A percentile compares a stretch with the other conserved stretches of the same genome.
Evolutionary conservation across 768 basidiomycete genomes (phyloP).

Genomic region (Termitomyces sp.): DNA sequence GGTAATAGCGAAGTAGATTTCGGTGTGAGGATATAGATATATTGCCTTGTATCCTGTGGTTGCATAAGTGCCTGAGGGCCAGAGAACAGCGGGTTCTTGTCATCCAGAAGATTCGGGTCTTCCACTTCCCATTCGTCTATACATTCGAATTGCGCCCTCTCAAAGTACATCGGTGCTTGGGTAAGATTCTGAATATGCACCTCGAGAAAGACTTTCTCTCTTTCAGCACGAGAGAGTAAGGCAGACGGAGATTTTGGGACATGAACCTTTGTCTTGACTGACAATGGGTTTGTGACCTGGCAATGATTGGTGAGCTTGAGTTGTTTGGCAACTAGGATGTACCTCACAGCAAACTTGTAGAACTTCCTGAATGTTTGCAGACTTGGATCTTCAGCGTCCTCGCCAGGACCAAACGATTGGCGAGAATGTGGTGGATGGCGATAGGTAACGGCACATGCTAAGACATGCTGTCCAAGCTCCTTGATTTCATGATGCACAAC

Average conservation of each 20-base stretch:
- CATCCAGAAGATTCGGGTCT: slow-evolving; percentile 45
- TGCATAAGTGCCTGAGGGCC: slow-evolving; percentile 70
- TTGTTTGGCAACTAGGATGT: background rate
- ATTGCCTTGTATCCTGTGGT: slow-evolving; percentile 83
- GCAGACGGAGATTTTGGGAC: slow-evolving; percentile 70
- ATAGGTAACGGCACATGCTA: slow-evolving; percentile 84
- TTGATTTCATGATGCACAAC: slow-evolving; percentile 88
- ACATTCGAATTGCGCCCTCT: slow-evolving; percentile 76
- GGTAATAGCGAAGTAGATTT: slow-evolving; percentile 39
- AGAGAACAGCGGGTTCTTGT: slow-evolving; percentile 45
- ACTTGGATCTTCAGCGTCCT: slow-evolving; percentile 49
- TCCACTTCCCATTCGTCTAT: slow-evolving; percentile 60
- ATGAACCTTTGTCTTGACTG: slow-evolving; percentile 95
- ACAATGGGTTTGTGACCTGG: slow-evolving; percentile 90
- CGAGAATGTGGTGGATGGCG: slow-evolving; percentile 60
- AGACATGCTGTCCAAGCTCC: slow-evolving; percentile 87
- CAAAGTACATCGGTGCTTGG: slow-evolving; percentile 70
- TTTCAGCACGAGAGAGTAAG: slow-evolving; percentile 54
- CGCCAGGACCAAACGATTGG: slow-evolving; percentile 41
- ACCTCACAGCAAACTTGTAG: slow-evolving; percentile 84
- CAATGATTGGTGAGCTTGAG: background rate
- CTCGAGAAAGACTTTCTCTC: slow-evolving; percentile 87
- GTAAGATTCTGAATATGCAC: slow-evolving; percentile 90
- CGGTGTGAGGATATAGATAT: slow-evolving; percentile 78
- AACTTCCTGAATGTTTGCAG: slow-evolving; percentile 81